Percentiles rank a stretch among this genome's conserved stretches.
These are phyloP conservation scores for Austroboletus festivus DNA, from an alignment of 768 basidiomycete species.

Conservation along the genomic window DNA sequence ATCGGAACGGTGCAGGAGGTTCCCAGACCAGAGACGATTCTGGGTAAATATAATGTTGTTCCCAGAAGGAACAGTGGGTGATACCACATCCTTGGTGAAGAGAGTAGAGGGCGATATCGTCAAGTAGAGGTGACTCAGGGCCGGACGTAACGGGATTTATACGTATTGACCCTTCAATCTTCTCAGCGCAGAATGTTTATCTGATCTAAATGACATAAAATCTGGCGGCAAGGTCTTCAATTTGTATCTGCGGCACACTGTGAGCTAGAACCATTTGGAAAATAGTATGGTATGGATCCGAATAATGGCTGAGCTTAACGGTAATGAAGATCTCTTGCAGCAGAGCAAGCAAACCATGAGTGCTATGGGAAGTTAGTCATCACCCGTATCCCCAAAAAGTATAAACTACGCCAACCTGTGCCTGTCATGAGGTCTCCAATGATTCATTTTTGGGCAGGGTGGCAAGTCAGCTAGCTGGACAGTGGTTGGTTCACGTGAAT, in stretches of 20 bases:
- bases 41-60: neutral
- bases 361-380: too few species aligned
- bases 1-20: slow-evolving; percentile 26
- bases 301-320: neutral
- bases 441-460: neutral
- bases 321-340: neutral
- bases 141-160: neutral
- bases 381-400: too few species aligned
- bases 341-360: neutral
- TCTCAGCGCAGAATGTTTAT: neutral
- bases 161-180: neutral
- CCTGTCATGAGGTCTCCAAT: neutral
- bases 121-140: neutral
- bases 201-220: neutral
- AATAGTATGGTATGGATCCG: neutral
- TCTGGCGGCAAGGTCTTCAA: neutral
- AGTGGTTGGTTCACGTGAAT: neutral
- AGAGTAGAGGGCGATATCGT: neutral
- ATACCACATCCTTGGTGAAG: slow-evolving; percentile 1
- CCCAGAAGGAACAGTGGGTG: slow-evolving; percentile 1
- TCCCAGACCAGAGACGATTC: slow-evolving; percentile 31
- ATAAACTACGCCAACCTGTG: neutral
- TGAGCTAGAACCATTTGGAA: neutral
- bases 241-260: too few species aligned
- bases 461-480: neutral